A percentile compares a stretch with the other conserved stretches of the same genome.
phyloP scores from a whole-genome alignment of 306 rosid genomes.

The Trifolium pratense region DNA sequence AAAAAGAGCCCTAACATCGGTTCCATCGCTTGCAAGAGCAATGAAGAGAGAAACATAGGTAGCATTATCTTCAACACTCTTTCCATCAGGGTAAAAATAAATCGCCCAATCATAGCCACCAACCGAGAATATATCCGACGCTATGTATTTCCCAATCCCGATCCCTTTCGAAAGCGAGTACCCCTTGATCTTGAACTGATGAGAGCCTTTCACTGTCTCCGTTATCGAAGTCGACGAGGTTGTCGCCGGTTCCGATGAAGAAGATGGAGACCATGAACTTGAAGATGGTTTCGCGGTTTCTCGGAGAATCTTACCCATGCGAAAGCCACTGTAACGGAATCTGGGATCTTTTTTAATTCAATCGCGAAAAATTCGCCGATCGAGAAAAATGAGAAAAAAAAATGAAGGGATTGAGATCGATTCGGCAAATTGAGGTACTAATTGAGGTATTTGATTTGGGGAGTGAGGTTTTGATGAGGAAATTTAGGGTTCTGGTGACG shows the following conservation, averaged over 20 bases:
- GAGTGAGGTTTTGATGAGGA: conserved; percentile 45
- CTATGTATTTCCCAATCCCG: conserved; percentile 78
- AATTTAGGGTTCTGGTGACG: conserved; percentile 50
- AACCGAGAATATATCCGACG: conserved; percentile 76
- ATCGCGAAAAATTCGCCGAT: conserved; percentile 20
- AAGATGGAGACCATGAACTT: conserved; percentile 43
- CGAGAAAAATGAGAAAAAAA: not conserved
- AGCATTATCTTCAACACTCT: conserved; percentile 87
- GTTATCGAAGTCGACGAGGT: conserved; percentile 76
- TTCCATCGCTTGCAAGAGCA: conserved; percentile 88
- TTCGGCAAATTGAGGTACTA: conserved; percentile 2
- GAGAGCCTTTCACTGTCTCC: conserved; percentile 77
- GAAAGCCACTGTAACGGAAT: conserved; percentile 45
- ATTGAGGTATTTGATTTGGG: conserved; percentile 20
- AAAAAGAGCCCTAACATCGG: conserved; percentile 85
- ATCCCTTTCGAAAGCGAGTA: conserved; percentile 75
- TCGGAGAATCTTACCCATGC: conserved; percentile 74
- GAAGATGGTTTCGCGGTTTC: conserved; percentile 70
- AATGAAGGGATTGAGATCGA: conserved; percentile 12
- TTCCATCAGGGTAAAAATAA: conserved; percentile 90
- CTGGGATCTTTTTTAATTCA: not conserved
- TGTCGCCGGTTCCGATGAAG: conserved; percentile 58
- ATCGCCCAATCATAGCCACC: conserved; percentile 95
- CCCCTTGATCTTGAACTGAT: conserved; percentile 80
- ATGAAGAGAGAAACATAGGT: conserved; percentile 80